Conservation (phyloP, 2,329 filamentous ascomycete genomes). For the Calonectria leucothoes region DNA sequence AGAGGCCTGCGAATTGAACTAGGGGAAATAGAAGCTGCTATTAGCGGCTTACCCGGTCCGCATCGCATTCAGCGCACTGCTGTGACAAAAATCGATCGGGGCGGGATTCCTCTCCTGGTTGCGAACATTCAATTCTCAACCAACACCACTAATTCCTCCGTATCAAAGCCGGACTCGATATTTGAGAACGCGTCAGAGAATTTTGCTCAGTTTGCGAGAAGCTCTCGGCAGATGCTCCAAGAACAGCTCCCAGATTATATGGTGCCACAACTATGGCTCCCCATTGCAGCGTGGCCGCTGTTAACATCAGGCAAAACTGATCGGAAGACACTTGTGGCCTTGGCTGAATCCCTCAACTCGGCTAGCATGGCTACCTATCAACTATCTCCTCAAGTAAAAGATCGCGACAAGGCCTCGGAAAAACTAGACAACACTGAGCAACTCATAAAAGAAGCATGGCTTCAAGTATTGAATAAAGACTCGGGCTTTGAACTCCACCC, state of each 20-base stretch:
- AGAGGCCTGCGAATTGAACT: neutral
- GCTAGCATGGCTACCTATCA: neutral
- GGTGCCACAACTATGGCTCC: neutral
- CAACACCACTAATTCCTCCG: neutral
- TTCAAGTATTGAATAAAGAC: neutral
- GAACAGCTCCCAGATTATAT: neutral
- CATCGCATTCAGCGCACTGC: neutral
- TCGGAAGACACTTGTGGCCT: neutral
- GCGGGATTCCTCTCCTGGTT: neutral
- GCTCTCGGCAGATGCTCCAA: neutral
- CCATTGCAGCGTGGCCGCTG: neutral
- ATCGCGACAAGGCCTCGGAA: fast-evolving
- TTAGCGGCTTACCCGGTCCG: neutral
- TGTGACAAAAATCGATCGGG: neutral
- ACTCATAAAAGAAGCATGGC: neutral
- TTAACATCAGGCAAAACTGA: neutral
- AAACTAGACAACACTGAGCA: neutral
- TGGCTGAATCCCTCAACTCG: neutral
- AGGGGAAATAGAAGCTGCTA: neutral
- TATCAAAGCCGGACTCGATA: neutral
- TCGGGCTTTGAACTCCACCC: neutral
- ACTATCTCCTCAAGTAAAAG: no score
- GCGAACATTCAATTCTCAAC: neutral
- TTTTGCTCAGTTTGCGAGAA: neutral
- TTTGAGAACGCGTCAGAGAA: neutral